A percentile compares a stretch with the other conserved stretches of the same genome.
Evolutionary conservation across 2,329 filamentous ascomycete species (phyloP).

Genomic region (Cordyceps pruinosa): DNA sequence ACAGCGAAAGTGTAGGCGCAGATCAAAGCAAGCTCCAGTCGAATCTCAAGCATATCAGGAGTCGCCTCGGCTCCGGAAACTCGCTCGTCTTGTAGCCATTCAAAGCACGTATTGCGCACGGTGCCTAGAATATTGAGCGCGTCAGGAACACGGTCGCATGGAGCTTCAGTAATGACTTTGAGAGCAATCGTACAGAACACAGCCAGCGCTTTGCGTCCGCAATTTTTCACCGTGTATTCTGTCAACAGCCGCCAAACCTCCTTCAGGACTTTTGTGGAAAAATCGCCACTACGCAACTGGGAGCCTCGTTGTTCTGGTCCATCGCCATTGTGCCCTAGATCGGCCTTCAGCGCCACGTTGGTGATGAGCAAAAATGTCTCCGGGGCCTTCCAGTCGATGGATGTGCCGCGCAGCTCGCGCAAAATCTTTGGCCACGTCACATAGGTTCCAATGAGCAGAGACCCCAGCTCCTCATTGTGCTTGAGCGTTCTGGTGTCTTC

Average conservation of each 20-base stretch:
- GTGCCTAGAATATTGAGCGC: neutral
- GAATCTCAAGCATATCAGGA: neutral
- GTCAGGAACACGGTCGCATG: fast-evolving
- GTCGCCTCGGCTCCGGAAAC: neutral
- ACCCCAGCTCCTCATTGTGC: constrained; percentile 17
- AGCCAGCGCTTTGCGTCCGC: neutral
- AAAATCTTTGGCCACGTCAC: neutral
- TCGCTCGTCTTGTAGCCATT: neutral
- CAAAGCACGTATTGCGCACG: neutral
- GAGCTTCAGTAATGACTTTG: neutral
- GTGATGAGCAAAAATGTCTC: neutral
- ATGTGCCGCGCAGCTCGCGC: neutral
- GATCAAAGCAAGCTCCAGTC: neutral
- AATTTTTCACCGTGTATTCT: neutral
- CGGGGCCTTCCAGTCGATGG: neutral
- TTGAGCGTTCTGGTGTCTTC: constrained; percentile 7
- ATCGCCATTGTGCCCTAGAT: neutral
- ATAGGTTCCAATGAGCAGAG: fast-evolving
- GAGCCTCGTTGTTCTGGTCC: too few species aligned
- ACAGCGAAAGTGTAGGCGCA: neutral
- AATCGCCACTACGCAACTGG: neutral
- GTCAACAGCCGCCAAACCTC: neutral
- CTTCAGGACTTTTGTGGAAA: neutral
- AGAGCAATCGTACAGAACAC: neutral
- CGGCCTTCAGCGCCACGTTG: neutral